phyloP scores from a whole-genome alignment of 1,284 basidiomycete species.

The Pseudozyma sp. region DNA sequence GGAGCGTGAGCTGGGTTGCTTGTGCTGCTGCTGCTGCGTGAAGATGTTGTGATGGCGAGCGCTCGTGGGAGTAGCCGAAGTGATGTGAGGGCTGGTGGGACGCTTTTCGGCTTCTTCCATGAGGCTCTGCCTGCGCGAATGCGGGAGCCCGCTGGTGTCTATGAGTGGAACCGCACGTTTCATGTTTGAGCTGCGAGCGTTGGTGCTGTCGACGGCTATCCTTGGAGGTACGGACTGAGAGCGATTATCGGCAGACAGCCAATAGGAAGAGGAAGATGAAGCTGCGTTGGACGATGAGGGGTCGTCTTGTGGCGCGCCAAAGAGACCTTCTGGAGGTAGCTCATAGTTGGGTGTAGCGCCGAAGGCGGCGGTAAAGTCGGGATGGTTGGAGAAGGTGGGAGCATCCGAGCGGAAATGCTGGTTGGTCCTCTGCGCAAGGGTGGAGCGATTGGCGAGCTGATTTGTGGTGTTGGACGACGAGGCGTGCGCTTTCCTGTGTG shows the following conservation, averaged over 20 bases:
- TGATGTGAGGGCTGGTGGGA: conserved; percentile 57
- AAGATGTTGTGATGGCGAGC: conserved; percentile 36
- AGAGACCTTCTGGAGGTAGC: conserved; percentile 42
- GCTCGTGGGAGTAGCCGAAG: conserved; percentile 48
- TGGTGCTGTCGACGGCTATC: conserved; percentile 23
- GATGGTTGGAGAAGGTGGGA: conserved; percentile 13
- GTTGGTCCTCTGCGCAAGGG: conserved; percentile 28
- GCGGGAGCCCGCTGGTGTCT: conserved; percentile 34
- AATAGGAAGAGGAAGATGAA: conserved; percentile 28
- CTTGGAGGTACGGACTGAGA: conserved; percentile 45
- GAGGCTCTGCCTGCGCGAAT: conserved; percentile 31
- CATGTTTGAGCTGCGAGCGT: conserved; percentile 13
- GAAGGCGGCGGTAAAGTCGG: conserved; percentile 11
- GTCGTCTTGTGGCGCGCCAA: conserved; percentile 10
- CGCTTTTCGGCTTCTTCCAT: conserved; percentile 48
- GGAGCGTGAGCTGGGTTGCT: conserved; percentile 19
- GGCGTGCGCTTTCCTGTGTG: conserved; percentile 13
- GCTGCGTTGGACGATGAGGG: conserved; percentile 7
- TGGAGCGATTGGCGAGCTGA: conserved; percentile 18
- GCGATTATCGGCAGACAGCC: conserved; percentile 24
- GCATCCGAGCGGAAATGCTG: conserved; percentile 32
- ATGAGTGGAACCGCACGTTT: conserved; percentile 32
- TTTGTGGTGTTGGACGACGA: conserved; percentile 15
- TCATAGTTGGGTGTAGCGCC: conserved; percentile 53
- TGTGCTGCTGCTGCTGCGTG: conserved; percentile 3